These are phyloP conservation scores for Eucalyptus pauciflora DNA, from an alignment of 345 rosid species.

Conservation along the genomic window DNA sequence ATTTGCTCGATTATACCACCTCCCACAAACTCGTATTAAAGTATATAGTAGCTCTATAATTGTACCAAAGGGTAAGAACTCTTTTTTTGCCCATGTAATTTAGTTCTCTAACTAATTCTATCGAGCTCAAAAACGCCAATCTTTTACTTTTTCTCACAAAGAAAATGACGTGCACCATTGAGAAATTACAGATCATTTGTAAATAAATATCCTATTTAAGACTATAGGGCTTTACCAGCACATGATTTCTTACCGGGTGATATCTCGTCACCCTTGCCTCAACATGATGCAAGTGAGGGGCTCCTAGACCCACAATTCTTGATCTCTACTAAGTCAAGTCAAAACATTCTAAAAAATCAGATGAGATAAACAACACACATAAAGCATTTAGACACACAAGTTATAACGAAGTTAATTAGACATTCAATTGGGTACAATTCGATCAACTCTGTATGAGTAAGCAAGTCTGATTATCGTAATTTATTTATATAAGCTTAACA, in stretches of 20 bases:
- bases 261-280: neutral
- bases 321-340: neutral
- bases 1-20: neutral
- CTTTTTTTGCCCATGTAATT: neutral
- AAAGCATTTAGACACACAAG: neutral
- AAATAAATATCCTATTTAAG: neutral
- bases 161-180: neutral
- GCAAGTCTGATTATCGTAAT: neutral
- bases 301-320: neutral
- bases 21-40: neutral
- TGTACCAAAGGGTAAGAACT: neutral
- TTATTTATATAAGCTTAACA: neutral
- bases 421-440: neutral
- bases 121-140: neutral
- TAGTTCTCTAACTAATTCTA: neutral
- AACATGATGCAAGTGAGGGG: neutral
- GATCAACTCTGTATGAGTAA: neutral
- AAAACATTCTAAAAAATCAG: neutral
- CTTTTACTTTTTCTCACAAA: neutral
- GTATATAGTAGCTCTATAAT: neutral
- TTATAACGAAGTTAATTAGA: neutral
- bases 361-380: neutral
- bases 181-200: neutral
- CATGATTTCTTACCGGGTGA: neutral
- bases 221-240: neutral